Evolutionary conservation across 2,329 filamentous ascomycete genomes (phyloP).

Genomic region (Parafenestella ontariensis): DNA sequence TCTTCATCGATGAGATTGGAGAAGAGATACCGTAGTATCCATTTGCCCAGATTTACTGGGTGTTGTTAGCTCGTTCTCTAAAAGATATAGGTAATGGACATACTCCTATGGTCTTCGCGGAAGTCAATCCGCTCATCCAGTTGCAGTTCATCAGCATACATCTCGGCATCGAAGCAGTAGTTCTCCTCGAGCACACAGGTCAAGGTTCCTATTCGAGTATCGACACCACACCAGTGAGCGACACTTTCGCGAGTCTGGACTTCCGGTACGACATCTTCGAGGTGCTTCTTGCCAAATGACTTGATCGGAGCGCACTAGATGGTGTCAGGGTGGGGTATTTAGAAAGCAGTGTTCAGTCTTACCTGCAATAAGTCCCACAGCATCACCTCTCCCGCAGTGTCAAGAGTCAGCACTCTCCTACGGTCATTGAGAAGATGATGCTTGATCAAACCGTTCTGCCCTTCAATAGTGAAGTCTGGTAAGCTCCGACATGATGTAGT

Average conservation of each 20-base stretch:
- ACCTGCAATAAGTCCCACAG: slow-evolving; percentile 93
- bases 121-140: slow-evolving; percentile 79
- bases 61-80: neutral
- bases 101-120: slow-evolving; percentile 91
- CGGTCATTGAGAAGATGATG: slow-evolving; percentile 91
- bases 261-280: slow-evolving; percentile 88
- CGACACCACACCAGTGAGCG: slow-evolving; percentile 94
- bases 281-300: slow-evolving; percentile 91
- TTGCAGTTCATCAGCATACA: slow-evolving; percentile 90
- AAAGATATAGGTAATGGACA: slow-evolving; percentile 37
- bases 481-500: slow-evolving; percentile 50
- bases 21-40: slow-evolving; percentile 93
- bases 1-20: slow-evolving; percentile 88
- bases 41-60: slow-evolving; percentile 92
- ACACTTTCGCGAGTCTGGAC: slow-evolving; percentile 90
- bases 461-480: slow-evolving; percentile 74
- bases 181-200: slow-evolving; percentile 92
- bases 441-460: slow-evolving; percentile 94
- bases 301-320: slow-evolving; percentile 80
- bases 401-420: slow-evolving; percentile 84
- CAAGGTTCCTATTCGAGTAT: slow-evolving; percentile 89
- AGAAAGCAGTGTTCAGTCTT: slow-evolving; percentile 29
- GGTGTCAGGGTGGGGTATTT: slow-evolving; percentile 21
- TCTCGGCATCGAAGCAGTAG: slow-evolving; percentile 96
- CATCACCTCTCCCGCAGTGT: slow-evolving; percentile 93